Evolutionary conservation across 2,329 filamentous ascomycete species (phyloP), one percentile per base, ranked within the genome.

Genomic region (Claviceps paspali): DNA sequence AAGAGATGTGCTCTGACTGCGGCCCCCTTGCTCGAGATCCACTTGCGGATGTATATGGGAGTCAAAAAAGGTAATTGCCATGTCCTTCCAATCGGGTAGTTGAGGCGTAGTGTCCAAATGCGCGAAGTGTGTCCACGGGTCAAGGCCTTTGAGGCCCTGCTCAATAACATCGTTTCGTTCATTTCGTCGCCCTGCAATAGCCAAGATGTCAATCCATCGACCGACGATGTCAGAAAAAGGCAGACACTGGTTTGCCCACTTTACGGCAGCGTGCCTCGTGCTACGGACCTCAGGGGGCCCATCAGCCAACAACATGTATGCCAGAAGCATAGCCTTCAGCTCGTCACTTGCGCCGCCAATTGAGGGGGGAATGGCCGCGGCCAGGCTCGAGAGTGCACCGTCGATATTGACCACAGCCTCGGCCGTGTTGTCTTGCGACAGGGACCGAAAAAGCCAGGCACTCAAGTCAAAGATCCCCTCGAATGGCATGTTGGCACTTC

Each of bases 241-340:
- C 5, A 98, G 64, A 49, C 85, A 93, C 35, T 83, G 73, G 52
- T 96, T 96, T 9, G 85, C 84, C 67, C 88, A 95, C 40, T 91
- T 82, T 6, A 91, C 78, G 18, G 79, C 79, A 15, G 84, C 79
- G 57, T 87, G 91, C 6, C 83, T 76, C 24, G 82, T 81, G 49
- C 81, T 87, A 46, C 80, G 70, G n/a, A 77, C 63, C 12, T 71
- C 63, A n/a, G 63, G 61, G 2, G 54, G 49, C 5, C 61, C 60
- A 12, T 71, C 65, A 0, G 62, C 49, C 1, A 71, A 60, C 32
- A 61, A 63, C 69, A 85, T 82, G 46, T 85, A 80, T 21, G 69
- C 67, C 7, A 86, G 61, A 7, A 92, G 65, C 36, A 91, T 66
- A 3, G 51, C 48, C 37, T 63, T 64, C 19, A 75, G 57, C 8